Percentiles rank a stretch among this genome's conserved stretches.
These are phyloP conservation scores for barrel medic (Medicago truncatula) DNA, from an alignment of 306 rosid species.

Conservation along the genomic window DNA sequence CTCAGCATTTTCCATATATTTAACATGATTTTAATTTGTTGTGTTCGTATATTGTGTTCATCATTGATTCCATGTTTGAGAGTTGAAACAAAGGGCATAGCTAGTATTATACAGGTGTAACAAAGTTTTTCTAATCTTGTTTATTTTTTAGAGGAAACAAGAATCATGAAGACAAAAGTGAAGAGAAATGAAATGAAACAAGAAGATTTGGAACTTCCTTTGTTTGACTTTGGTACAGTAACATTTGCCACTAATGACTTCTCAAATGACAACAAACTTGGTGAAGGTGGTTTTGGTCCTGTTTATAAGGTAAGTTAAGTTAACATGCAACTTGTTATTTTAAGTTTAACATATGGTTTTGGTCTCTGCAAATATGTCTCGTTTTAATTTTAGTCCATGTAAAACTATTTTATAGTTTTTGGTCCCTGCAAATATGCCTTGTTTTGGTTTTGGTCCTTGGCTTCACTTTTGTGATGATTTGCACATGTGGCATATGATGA, in stretches of 20 bases:
- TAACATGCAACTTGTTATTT: background rate
- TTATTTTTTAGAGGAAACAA: background rate
- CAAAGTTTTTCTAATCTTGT: background rate
- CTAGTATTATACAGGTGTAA: background rate
- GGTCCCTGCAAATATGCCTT: no score
- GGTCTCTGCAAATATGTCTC: no score
- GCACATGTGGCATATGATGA: no score
- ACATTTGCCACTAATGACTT: background rate
- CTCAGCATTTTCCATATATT: no score
- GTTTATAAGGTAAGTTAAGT: background rate
- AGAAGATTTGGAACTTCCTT: background rate
- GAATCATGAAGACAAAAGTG: background rate
- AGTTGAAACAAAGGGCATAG: background rate
- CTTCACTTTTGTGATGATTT: no score
- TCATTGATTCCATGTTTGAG: no score
- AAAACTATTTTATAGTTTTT: no score
- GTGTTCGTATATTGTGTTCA: no score
- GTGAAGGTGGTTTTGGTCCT: slow-evolving; percentile 11
- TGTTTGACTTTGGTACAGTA: background rate
- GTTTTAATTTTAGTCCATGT: no score
- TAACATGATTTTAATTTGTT: no score
- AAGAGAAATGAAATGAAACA: background rate
- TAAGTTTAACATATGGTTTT: no score
- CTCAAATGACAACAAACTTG: background rate
- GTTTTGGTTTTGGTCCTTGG: no score